Conservation (phyloP, 352 stramenopile genomes). For the Blastocystis sp. region DNA sequence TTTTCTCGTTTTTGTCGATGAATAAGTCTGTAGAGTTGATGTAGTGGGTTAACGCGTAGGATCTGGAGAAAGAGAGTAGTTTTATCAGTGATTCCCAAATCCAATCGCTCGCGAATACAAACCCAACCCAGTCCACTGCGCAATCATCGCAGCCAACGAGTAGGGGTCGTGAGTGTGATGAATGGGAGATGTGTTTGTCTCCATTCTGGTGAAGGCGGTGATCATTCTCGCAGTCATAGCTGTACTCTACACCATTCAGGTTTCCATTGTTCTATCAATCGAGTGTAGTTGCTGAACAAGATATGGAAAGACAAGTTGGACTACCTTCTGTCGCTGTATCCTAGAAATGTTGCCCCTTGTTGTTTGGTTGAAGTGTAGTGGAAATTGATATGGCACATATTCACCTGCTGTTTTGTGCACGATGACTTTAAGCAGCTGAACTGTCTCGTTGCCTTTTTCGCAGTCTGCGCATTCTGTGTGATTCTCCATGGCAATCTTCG, state of each 20-base stretch:
- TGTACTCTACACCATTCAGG: neutral
- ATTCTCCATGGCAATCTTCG: conserved; percentile 10
- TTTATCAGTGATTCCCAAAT: too few species aligned
- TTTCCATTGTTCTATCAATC: neutral
- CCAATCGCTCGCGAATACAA: too few species aligned
- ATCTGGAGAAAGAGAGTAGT: too few species aligned
- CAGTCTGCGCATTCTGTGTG: neutral
- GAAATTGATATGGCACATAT: neutral
- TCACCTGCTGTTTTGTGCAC: conserved; percentile 31
- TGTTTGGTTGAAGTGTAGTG: neutral
- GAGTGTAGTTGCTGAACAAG: neutral
- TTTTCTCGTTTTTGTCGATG: too few species aligned
- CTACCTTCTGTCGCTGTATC: neutral
- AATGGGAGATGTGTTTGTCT: too few species aligned
- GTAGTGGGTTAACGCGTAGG: too few species aligned
- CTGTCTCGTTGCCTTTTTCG: neutral
- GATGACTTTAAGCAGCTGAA: conserved; percentile 19
- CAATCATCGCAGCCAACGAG: too few species aligned
- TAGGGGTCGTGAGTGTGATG: too few species aligned
- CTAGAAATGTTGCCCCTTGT: neutral
- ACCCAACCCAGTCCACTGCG: too few species aligned
- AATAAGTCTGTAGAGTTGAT: too few species aligned
- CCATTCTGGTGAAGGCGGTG: too few species aligned
- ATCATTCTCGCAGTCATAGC: neutral
- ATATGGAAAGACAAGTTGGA: neutral